These are phyloP conservation scores for Colletotrichum chrysophilum DNA, from an alignment of 2,329 filamentous ascomycete genomes.

Conservation along the genomic window DNA sequence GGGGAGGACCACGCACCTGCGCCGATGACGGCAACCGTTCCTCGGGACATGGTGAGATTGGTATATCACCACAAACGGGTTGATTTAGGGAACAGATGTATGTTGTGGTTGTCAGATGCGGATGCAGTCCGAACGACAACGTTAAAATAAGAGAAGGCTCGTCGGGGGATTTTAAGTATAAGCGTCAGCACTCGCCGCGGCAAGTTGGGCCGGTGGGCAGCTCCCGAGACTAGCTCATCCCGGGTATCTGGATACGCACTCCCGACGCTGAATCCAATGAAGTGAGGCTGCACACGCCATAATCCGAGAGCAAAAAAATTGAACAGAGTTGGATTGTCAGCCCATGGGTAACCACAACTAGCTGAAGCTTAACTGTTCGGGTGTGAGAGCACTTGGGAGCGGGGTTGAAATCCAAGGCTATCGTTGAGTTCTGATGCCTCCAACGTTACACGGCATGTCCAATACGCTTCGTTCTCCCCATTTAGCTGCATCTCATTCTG, in stretches of 20 bases:
- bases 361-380: not conserved
- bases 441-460: not conserved
- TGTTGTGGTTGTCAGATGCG: not conserved
- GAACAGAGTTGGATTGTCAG: not conserved
- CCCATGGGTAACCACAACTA: not conserved
- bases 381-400: not conserved
- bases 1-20: slow-evolving; percentile 13
- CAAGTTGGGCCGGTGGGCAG: not conserved
- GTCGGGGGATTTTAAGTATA: not conserved
- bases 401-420: not conserved
- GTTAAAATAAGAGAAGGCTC: not conserved
- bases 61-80: not conserved
- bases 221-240: not conserved
- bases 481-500: not conserved
- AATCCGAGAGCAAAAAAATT: not conserved
- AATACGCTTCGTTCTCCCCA: not conserved
- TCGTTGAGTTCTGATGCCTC: not conserved
- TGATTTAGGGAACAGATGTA: not conserved
- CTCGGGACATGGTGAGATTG: not conserved
- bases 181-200: not conserved
- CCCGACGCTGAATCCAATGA: not conserved
- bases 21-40: slow-evolving; percentile 24
- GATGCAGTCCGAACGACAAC: rapidly evolving
- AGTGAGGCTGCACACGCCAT: not conserved
- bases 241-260: not conserved